Conservation (phyloP, 257 asterid genomes). For the Voacanga thouarsii region DNA sequence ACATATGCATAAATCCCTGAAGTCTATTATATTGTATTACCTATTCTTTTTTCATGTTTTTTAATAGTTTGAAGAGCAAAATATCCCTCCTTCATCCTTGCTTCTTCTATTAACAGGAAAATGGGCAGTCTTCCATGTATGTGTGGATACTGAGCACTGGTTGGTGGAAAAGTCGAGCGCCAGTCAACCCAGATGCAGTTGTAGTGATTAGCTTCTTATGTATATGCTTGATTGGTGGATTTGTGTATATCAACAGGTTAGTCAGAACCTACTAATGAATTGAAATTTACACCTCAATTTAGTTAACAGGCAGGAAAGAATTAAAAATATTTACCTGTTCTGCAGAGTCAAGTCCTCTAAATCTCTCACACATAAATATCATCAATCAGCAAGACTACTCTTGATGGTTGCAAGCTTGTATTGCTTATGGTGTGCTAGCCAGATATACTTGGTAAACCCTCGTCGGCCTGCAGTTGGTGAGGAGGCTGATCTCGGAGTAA, state of each 20-base stretch:
- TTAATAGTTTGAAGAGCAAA: background rate
- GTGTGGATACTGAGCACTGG: slow-evolving; percentile 91
- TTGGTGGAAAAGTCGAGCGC: slow-evolving; percentile 63
- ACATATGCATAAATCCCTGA: background rate
- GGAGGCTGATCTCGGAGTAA: slow-evolving; percentile 89
- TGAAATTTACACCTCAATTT: background rate
- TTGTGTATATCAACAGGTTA: slow-evolving; percentile 29
- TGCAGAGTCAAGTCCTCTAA: slow-evolving; percentile 27
- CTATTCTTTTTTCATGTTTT: background rate
- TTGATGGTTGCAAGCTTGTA: slow-evolving; percentile 44
- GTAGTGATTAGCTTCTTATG: slow-evolving; percentile 2
- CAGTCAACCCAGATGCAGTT: slow-evolving; percentile 63
- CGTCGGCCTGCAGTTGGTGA: slow-evolving; percentile 88
- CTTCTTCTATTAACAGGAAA: slow-evolving; percentile 52
- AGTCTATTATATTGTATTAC: background rate
- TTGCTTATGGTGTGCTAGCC: slow-evolving; percentile 77
- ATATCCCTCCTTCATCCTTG: background rate
- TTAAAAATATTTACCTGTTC: background rate
- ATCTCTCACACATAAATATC: slow-evolving; percentile 29
- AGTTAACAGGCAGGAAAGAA: background rate
- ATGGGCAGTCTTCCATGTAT: slow-evolving; percentile 79
- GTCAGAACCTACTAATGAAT: slow-evolving; percentile 1
- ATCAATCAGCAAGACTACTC: slow-evolving; percentile 43
- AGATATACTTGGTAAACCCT: slow-evolving; percentile 66
- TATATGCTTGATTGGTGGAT: slow-evolving; percentile 5